phyloP scores from a whole-genome alignment of 176 grass and related monocot species.

The Neostapfia colusana region DNA sequence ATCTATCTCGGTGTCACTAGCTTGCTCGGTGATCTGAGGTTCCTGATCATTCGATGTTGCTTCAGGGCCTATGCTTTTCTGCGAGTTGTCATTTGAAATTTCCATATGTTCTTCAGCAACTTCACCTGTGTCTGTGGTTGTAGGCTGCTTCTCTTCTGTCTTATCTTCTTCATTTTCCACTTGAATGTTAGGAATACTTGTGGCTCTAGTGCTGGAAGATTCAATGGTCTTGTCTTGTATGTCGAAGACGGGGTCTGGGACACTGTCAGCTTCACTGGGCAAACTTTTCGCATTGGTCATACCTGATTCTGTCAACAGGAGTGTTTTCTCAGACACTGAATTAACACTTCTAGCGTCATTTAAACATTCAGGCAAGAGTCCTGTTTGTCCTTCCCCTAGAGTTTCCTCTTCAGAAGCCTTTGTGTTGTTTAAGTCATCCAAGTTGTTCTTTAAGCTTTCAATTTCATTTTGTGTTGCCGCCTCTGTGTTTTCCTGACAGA shows the following conservation, averaged over 20 bases:
- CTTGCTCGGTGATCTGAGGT: slow-evolving; percentile 37
- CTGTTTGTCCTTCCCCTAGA: slow-evolving; percentile 38
- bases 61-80: slow-evolving; percentile 29
- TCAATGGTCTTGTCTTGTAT: slow-evolving; percentile 38
- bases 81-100: slow-evolving; percentile 26
- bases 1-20: slow-evolving; percentile 28
- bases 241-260: slow-evolving; percentile 13
- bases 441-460: slow-evolving; percentile 34
- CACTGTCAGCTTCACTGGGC: slow-evolving; percentile 1
- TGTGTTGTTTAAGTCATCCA: slow-evolving; percentile 30
- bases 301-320: slow-evolving; percentile 31
- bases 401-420: slow-evolving; percentile 37
- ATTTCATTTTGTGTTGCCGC: slow-evolving; percentile 21
- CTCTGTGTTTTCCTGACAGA: slow-evolving; percentile 37
- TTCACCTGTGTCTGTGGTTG: neutral
- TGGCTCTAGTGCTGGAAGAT: slow-evolving; percentile 32
- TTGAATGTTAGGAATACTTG: slow-evolving; percentile 22
- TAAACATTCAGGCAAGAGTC: slow-evolving; percentile 24
- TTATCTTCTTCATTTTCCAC: slow-evolving; percentile 40
- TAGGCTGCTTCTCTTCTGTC: slow-evolving; percentile 33
- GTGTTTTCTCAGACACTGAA: slow-evolving; percentile 22
- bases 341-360: slow-evolving; percentile 26
- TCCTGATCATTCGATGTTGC: slow-evolving; percentile 31
- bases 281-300: slow-evolving; percentile 10
- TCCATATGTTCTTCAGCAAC: slow-evolving; percentile 21